Base-by-base conservation (phyloP, 2,329 filamentous ascomycete species). In the Paecilomyces niveus region DNA sequence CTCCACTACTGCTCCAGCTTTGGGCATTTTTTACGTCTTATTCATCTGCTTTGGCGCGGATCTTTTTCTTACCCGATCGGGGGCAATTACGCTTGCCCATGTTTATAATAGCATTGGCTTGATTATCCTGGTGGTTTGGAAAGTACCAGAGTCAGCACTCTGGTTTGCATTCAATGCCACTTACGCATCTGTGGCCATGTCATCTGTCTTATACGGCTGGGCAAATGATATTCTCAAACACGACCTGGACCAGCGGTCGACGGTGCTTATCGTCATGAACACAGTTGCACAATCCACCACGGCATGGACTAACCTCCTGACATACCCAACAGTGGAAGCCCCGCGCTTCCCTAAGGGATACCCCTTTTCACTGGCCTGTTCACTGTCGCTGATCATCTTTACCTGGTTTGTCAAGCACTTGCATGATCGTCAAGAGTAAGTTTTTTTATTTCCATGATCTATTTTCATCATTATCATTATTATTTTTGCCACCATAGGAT, bases 11-110 rank as follows among this genome's bases (percentile, higher is more conserved):
- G 75, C 81, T 0, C 82, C 83, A 0, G 83, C 76, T 0, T 64
- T 85, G 0, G 83, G 83, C 0, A 85, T 85, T 2, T 79, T 85
- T 57, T 85, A 83, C 62, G 80, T 77, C 0, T 70, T 85, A 0
- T 73, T 81, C 49, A 74, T 83, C 26, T 81, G 79, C 65, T 85
- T 86, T 61, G 73, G 76, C 0, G 83, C 82, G 0, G 83, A 84
- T 66, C 72, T 84, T 1, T 63, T 82, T 1, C 67, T 81, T 3
- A 82, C 81, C 0, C 81, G 78, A 0, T 78, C 79, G 0, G 83
- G 81, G 73, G 83, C 80, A 0, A 85, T 86, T 53, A 83, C 82
- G 0, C 62, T 81, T 0, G 71, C 82, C 0, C 75, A 79, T 57
- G 59, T 65, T 0, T 81, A 79, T 77, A 84, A 85, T 61, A 76